A percentile compares a stretch with the other conserved stretches of the same genome.
Conservation (phyloP, 2,329 filamentous ascomycete species). For the Arthrobotrys entomopaga region DNA sequence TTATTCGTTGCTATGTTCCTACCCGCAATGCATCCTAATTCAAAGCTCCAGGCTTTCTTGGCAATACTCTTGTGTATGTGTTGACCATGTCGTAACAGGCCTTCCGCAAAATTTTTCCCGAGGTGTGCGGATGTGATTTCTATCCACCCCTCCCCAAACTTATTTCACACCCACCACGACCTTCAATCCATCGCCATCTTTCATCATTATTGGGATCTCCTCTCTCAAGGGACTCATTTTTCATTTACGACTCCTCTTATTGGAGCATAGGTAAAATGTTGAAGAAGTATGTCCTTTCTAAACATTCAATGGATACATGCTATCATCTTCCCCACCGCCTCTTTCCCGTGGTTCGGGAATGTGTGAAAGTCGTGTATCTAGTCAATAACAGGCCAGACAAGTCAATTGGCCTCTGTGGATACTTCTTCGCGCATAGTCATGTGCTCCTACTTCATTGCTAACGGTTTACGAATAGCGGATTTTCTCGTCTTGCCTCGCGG, state of each 20-base stretch:
- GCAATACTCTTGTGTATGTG: slow-evolving; percentile 19
- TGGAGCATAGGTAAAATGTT: slow-evolving; percentile 68
- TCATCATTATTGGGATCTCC: slow-evolving; percentile 59
- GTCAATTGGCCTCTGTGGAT: too few relatives aligned
- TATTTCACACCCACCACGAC: slow-evolving; percentile 57
- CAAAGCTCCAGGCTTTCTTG: neutral
- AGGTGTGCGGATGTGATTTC: slow-evolving; percentile 21
- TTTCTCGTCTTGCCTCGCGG: slow-evolving; percentile 67
- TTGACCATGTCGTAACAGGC: slow-evolving; percentile 43
- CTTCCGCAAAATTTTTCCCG: slow-evolving; percentile 63
- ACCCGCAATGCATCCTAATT: too few relatives aligned
- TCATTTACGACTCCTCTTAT: slow-evolving; percentile 59
- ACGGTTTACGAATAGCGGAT: slow-evolving; percentile 66
- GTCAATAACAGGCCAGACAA: neutral
- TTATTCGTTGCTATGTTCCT: too few relatives aligned
- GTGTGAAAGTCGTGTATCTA: slow-evolving; percentile 8
- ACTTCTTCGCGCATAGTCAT: too few relatives aligned
- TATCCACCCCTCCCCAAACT: slow-evolving; percentile 55
- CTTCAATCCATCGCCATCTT: slow-evolving; percentile 52
- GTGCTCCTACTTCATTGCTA: slow-evolving; percentile 9
- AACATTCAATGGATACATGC: slow-evolving; percentile 16
- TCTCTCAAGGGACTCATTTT: slow-evolving; percentile 60
- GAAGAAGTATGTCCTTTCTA: slow-evolving; percentile 68
- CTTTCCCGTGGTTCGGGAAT: slow-evolving; percentile 38
- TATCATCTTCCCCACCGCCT: slow-evolving; percentile 10